Conservation (phyloP, 257 asterid species). For the Rubia yunnanensis region DNA sequence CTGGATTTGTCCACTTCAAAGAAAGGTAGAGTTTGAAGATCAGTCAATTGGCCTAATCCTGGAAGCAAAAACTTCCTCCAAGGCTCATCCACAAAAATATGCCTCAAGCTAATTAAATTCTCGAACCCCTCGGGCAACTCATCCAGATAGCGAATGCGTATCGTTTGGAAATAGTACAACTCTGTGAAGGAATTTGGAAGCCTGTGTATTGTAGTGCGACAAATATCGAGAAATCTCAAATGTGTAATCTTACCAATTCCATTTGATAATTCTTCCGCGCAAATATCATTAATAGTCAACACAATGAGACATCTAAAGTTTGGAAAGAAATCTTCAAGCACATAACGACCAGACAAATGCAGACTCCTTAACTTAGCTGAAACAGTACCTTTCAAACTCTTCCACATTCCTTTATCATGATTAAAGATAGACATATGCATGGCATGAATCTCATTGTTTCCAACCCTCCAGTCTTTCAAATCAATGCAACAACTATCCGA, state of each 20-base stretch:
- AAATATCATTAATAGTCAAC: background rate
- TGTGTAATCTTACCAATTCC: slow-evolving; percentile 9
- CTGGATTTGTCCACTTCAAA: slow-evolving; percentile 5
- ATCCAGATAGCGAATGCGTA: slow-evolving; percentile 12
- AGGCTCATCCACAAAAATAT: background rate
- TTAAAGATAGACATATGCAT: background rate
- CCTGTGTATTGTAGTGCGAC: background rate
- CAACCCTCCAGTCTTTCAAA: background rate
- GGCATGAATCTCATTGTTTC: background rate
- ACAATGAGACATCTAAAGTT: slow-evolving; percentile 4
- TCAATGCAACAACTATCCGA: background rate
- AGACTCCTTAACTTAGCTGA: slow-evolving; percentile 8
- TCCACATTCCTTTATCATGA: background rate
- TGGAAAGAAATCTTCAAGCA: background rate
- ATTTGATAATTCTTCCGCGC: slow-evolving; percentile 4
- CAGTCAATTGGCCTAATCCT: slow-evolving; percentile 14
- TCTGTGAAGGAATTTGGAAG: slow-evolving; percentile 12
- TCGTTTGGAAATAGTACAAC: slow-evolving; percentile 15
- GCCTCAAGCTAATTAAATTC: slow-evolving; percentile 17
- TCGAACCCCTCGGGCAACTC: slow-evolving; percentile 2
- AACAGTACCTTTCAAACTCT: background rate
- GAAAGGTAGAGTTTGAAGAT: slow-evolving; percentile 16
- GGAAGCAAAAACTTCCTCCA: slow-evolving; percentile 2
- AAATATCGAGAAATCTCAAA: slow-evolving; percentile 14
- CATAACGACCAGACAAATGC: background rate